Base-by-base conservation (phyloP, 1,284 basidiomycete genomes). In the Omphalotus olearius region DNA sequence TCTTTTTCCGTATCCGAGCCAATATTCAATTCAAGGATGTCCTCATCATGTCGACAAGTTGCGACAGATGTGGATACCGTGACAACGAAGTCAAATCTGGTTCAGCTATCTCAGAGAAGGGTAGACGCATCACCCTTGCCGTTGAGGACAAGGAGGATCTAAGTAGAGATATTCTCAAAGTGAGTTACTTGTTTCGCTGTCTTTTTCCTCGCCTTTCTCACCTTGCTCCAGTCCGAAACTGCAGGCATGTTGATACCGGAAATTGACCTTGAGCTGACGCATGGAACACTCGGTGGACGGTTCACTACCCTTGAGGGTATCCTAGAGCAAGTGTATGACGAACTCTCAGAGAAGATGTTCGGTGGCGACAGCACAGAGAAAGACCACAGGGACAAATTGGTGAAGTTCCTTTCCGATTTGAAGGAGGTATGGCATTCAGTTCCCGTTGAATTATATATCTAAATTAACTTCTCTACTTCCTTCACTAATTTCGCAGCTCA, bases 11-110 rank as follows among this genome's bases (percentile, higher is more conserved):
- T 36, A 18, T 54, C 52, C 59, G 11, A 16, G 25, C 23, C 41
- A 18, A 39, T 17, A 11, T 20, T 47, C 16, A 13, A 38, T 23
- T 28, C 2, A 56, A 94, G 90, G 94, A 99, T 64, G 89, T 96
- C 55, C 75, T 99, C 57, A 95, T 99, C 71, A 99, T 99, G 96
- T 97, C 95, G 23, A 96, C 95, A 23, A 97, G 98, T 66, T 99
- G 97, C 69, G 91, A 93, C 51, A 70, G 74, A 51, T 99, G 96
- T 68, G 96, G 96, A 1, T 99, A 98, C 71, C 80, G 93, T 59
- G 96, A 99, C 71, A 98, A 97, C 66, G 96, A 99, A 72, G 90
- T 99, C 64, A 99, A 99, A 69, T 91, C 92, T 6, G 93, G 96
- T 20, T 74, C 87, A 1, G 93, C 93, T 1, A 93, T 98, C 51